phyloP scores from a whole-genome alignment of 2,329 filamentous ascomycete genomes.

The Stachybotrys elegans region DNA sequence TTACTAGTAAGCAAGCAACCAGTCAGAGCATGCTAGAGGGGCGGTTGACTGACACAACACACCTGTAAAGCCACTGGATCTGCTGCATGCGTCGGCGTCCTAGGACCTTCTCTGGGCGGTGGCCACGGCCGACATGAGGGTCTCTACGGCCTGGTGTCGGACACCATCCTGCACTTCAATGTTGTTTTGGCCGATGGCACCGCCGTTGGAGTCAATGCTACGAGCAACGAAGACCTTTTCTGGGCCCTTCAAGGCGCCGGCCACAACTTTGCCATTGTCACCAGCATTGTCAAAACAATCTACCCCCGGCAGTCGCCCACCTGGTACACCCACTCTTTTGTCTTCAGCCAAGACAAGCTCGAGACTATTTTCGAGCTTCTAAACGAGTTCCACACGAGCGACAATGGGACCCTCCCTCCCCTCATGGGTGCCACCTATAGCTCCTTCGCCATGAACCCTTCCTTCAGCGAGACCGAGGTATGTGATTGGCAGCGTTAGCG shows the following conservation, averaged over 20 bases:
- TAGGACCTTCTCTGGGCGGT: constrained; percentile 23
- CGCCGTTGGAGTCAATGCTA: constrained; percentile 11
- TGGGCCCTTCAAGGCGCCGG: constrained; percentile 30
- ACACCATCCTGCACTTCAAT: constrained; percentile 26
- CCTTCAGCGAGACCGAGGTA: constrained; percentile 7
- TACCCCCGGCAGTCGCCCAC: constrained; percentile 15
- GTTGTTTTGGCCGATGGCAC: constrained; percentile 26
- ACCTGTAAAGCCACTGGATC: constrained; percentile 11
- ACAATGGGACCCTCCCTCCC: not conserved
- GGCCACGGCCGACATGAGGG: constrained; percentile 25
- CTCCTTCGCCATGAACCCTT: constrained; percentile 7
- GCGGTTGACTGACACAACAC: not conserved
- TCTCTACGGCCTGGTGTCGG: constrained; percentile 22
- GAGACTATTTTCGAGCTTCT: constrained; percentile 14
- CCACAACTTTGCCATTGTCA: constrained; percentile 28
- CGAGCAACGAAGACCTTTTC: constrained; percentile 24
- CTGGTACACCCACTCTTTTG: constrained; percentile 18
- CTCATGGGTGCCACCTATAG: constrained; percentile 13
- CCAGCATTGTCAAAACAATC: constrained; percentile 23
- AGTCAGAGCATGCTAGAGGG: not conserved
- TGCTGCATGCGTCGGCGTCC: constrained; percentile 21
- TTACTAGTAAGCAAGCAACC: not conserved
- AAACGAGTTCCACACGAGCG: constrained; percentile 10
- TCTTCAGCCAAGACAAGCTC: constrained; percentile 13
- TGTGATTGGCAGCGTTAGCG: not conserved